These are phyloP conservation scores for Anacardium occidentale DNA, from an alignment of 345 rosid species.

Conservation along the genomic window DNA sequence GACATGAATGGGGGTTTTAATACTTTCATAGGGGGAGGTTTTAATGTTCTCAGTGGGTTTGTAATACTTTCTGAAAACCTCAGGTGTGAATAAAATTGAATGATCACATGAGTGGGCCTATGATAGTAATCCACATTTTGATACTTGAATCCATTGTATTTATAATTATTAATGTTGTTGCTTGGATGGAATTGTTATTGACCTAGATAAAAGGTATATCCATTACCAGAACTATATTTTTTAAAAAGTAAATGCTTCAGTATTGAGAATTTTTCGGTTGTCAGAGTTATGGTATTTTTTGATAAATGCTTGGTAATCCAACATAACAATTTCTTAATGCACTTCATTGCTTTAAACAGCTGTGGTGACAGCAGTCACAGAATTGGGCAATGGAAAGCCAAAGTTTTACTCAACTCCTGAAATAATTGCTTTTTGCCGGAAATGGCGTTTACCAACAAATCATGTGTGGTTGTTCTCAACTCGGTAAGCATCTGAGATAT, in stretches of 20 bases:
- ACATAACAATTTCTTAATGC: slow-evolving; percentile 11
- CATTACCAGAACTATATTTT: neutral
- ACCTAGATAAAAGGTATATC: neutral
- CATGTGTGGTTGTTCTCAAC: slow-evolving; percentile 92
- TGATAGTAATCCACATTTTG: too few relatives aligned
- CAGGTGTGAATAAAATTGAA: too few relatives aligned
- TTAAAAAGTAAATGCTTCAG: neutral
- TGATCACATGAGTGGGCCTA: too few relatives aligned
- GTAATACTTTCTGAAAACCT: too few relatives aligned
- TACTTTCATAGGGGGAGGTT: too few relatives aligned
- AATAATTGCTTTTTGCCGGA: slow-evolving; percentile 78
- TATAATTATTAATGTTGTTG: neutral
- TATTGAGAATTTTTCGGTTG: neutral
- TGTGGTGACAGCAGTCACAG: slow-evolving; percentile 95
- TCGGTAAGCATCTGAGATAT: slow-evolving; percentile 48
- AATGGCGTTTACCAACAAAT: slow-evolving; percentile 91
- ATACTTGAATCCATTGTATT: neutral
- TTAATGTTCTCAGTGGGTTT: too few relatives aligned
- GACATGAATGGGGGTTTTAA: neutral
- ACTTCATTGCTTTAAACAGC: slow-evolving; percentile 46
- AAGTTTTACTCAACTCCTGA: slow-evolving; percentile 93
- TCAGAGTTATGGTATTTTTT: slow-evolving; percentile 6
- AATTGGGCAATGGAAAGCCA: slow-evolving; percentile 86
- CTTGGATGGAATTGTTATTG: neutral
- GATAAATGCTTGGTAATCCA: neutral